phyloP scores from a whole-genome alignment of 257 asterid genomes.

The Solanum chiquidenum region DNA sequence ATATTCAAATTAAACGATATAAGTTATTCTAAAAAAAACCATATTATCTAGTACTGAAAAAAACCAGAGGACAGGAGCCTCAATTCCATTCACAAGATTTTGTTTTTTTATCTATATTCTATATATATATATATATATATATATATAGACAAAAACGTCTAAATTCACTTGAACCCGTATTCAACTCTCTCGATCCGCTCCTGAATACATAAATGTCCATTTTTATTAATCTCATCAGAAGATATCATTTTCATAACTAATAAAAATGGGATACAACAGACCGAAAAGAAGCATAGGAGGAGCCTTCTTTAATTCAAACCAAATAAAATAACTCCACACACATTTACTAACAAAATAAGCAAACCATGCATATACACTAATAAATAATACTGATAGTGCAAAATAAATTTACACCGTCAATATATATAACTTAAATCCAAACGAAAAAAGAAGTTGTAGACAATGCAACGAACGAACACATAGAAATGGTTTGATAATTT shows the following conservation, averaged over 20 bases:
- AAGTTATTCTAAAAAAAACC: too few relatives aligned
- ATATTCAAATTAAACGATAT: not conserved
- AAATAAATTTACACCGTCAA: not conserved
- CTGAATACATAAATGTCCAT: not conserved
- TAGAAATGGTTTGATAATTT: not conserved
- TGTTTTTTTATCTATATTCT: too few relatives aligned
- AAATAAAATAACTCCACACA: not conserved
- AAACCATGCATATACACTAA: not conserved
- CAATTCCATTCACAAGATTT: not conserved
- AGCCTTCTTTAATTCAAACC: not conserved
- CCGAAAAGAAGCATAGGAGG: not conserved
- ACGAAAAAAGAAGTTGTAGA: not conserved
- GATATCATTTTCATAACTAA: not conserved
- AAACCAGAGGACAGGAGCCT: not conserved
- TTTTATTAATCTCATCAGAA: not conserved
- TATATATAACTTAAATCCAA: not conserved
- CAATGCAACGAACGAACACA: not conserved
- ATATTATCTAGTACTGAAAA: not conserved
- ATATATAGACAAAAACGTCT: too few relatives aligned
- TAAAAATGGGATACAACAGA: not conserved
- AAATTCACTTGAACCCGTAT: too few relatives aligned
- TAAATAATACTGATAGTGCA: not conserved
- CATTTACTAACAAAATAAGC: not conserved
- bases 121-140: too few relatives aligned
- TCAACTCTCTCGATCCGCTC: not conserved